Conservation (phyloP, 2,329 filamentous ascomycete species). For the Penicillium sp. region DNA sequence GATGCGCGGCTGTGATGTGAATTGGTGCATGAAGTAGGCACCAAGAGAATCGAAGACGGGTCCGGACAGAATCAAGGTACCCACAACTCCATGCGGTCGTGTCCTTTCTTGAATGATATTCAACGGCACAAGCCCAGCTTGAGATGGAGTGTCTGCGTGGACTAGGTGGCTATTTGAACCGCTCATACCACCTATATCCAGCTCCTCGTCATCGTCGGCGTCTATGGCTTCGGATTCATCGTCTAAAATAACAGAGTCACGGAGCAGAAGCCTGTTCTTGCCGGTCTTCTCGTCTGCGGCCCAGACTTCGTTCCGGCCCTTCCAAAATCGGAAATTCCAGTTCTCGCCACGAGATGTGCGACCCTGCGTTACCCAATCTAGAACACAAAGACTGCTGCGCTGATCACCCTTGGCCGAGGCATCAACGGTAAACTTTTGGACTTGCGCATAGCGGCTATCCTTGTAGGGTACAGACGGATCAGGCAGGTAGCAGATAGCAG, state of each 20-base stretch:
- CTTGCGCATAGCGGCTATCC: slow-evolving; percentile 79
- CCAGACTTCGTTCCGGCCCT: slow-evolving; percentile 79
- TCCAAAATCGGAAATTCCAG: slow-evolving; percentile 81
- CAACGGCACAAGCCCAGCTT: slow-evolving; percentile 20
- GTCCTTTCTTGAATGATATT: slow-evolving; percentile 58
- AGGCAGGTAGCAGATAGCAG: slow-evolving; percentile 67
- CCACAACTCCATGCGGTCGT: slow-evolving; percentile 74
- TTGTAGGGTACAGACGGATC: slow-evolving; percentile 93
- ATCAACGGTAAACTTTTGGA: slow-evolving; percentile 70
- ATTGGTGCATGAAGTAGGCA: slow-evolving; percentile 76
- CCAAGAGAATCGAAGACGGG: slow-evolving; percentile 65
- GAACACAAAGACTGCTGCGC: slow-evolving; percentile 66
- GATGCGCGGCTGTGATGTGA: slow-evolving; percentile 74
- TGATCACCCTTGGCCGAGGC: slow-evolving; percentile 37
- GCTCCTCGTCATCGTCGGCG: slow-evolving; percentile 16
- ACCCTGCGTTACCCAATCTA: slow-evolving; percentile 95
- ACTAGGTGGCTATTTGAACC: slow-evolving; percentile 12
- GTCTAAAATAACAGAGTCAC: slow-evolving; percentile 79
- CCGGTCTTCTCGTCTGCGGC: slow-evolving; percentile 34
- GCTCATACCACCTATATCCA: slow-evolving; percentile 34
- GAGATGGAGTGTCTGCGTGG: slow-evolving; percentile 14
- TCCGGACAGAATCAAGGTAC: slow-evolving; percentile 81
- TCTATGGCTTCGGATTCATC: slow-evolving; percentile 40
- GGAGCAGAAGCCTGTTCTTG: slow-evolving; percentile 67
- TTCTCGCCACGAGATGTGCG: slow-evolving; percentile 81